phyloP scores from a whole-genome alignment of 148 eudicot species.

The Diospyros lotus region DNA sequence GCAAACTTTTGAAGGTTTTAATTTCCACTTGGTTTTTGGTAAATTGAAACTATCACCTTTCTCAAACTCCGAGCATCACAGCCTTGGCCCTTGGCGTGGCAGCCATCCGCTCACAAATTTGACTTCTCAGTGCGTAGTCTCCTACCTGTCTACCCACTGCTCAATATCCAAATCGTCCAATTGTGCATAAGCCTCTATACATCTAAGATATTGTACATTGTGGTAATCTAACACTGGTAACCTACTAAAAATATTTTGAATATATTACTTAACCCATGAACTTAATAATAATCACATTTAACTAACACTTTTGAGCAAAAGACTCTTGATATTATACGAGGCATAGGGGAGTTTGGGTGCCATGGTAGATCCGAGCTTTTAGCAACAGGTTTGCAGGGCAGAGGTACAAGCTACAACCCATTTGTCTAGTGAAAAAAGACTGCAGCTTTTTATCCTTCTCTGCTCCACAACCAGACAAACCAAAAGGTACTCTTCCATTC shows the following conservation, averaged over 20 bases:
- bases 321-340: too few relatives aligned
- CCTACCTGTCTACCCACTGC: conserved; percentile 1
- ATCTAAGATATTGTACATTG: background rate
- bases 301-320: too few relatives aligned
- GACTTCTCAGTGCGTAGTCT: conserved; percentile 8
- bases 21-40: background rate
- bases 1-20: conserved; percentile 14
- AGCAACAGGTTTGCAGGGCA: conserved; percentile 42
- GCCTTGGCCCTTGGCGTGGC: background rate
- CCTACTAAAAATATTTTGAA: too few relatives aligned
- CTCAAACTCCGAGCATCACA: conserved; percentile 32
- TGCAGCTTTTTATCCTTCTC: conserved; percentile 24
- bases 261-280: background rate
- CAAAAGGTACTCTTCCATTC: conserved; percentile 39
- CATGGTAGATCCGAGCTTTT: conserved; percentile 45
- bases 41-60: background rate
- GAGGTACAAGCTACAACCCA: conserved; percentile 44
- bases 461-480: conserved; percentile 41
- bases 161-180: background rate
- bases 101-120: conserved; percentile 2
- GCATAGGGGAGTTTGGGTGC: conserved; percentile 10
- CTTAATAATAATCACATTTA: background rate
- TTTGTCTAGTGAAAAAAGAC: conserved; percentile 34
- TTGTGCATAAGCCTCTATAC: too few relatives aligned
- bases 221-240: too few relatives aligned